phyloP scores from a whole-genome alignment of 2,329 filamentous ascomycete species.

The Venturiaceae sp. region DNA sequence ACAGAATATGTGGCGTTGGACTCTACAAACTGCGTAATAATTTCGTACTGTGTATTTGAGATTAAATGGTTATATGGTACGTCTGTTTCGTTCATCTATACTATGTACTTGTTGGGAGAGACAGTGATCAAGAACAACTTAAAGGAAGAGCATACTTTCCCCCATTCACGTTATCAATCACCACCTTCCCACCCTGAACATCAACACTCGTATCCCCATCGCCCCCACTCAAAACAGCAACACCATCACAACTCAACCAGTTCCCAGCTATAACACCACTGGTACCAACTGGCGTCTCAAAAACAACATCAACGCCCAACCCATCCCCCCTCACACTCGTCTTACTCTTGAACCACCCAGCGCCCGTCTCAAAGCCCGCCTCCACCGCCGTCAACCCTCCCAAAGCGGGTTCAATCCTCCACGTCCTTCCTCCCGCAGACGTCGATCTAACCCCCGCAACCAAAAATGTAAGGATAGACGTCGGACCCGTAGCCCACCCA shows the following conservation, averaged over 20 bases:
- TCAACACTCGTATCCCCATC: not conserved
- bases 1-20: no score
- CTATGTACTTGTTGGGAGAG: no score
- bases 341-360: slow-evolving; percentile 27
- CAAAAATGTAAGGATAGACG: slow-evolving; percentile 25
- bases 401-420: slow-evolving; percentile 35
- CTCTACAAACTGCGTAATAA: no score
- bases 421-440: slow-evolving; percentile 27
- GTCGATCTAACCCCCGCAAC: slow-evolving; percentile 33
- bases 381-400: slow-evolving; percentile 32
- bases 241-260: not conserved
- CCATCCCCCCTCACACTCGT: not conserved
- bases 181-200: slow-evolving; percentile 2
- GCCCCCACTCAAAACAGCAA: not conserved
- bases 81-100: no score
- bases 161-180: not conserved
- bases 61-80: no score
- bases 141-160: not conserved
- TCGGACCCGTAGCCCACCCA: slow-evolving; percentile 29
- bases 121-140: not conserved
- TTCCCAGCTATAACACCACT: not conserved
- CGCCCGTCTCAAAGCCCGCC: slow-evolving; percentile 33
- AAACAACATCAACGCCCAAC: not conserved
- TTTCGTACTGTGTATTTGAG: no score
- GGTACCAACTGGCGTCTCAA: not conserved